Evolutionary conservation across 2,329 filamentous ascomycete species (phyloP).

Genomic region (Arachnomyces sp.): DNA sequence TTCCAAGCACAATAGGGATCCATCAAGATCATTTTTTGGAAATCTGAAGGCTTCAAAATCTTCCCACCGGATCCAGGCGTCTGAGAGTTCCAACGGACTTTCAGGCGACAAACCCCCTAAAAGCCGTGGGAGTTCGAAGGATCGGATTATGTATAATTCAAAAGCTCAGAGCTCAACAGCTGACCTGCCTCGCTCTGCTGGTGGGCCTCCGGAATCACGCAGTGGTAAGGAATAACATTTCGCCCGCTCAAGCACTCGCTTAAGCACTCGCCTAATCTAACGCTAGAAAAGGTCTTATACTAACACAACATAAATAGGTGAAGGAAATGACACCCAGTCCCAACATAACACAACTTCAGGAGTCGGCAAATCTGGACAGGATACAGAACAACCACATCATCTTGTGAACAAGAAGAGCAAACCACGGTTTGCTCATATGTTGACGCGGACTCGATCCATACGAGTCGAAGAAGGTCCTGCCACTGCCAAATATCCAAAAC

Average conservation of each 20-base stretch:
- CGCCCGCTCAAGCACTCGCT: too few species aligned
- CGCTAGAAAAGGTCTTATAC: neutral
- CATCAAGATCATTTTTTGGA: conserved; percentile 40
- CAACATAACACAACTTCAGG: conserved; percentile 4
- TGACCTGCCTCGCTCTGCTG: conserved; percentile 30
- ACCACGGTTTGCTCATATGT: conserved; percentile 37
- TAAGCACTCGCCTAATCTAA: too few species aligned
- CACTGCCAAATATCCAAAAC: conserved; percentile 17
- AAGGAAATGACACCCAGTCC: conserved; percentile 9
- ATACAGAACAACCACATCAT: conserved; percentile 18
- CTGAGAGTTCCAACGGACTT: conserved; percentile 30
- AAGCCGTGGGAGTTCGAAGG: conserved; percentile 39
- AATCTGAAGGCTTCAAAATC: conserved; percentile 41
- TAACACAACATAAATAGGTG: conserved; percentile 4
- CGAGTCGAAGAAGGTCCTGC: conserved; percentile 34
- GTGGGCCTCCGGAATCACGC: conserved; percentile 19
- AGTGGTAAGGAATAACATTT: conserved; percentile 21
- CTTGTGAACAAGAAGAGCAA: conserved; percentile 33
- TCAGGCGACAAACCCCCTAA: conserved; percentile 28
- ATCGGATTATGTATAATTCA: conserved; percentile 29
- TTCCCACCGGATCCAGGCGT: conserved; percentile 34
- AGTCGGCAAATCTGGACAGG: conserved; percentile 9
- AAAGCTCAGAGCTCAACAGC: conserved; percentile 36
- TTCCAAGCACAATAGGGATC: conserved; percentile 36
- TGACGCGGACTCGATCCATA: conserved; percentile 39